Base-by-base conservation (phyloP, 176 grass and related monocot species). In the Carex parvula region DNA sequence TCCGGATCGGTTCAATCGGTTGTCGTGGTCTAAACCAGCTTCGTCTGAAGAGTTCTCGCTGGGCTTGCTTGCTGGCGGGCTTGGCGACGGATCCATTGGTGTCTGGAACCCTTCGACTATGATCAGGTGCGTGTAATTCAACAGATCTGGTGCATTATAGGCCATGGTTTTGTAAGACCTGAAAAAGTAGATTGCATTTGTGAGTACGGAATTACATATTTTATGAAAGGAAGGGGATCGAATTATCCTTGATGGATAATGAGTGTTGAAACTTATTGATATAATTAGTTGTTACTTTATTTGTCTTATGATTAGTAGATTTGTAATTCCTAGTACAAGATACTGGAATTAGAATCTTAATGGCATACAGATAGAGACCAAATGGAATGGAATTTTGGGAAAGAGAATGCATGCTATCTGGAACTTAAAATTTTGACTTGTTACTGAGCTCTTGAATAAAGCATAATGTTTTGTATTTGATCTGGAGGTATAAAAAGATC, bases 1-100 rank as follows among this genome's bases (percentile, higher is more conserved):
- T 62, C 84, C 91, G 3, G 93, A 95, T 80, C 91, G 97, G 85
- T 99, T 99, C 91, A 95, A 95, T 86, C 89, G 97, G 70, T 87
- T 99, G 53, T 85, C 88, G 16, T 99, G 97, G 97, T 95, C 93
- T 35, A 84, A 85, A 65, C 81, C 91, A 6, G 54, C 48, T 24
- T 87, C 91, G 26, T 85, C 86, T 10, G 92, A 91, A 62, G 89
- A 92, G 32, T 95, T 86, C 88, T 67, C 97, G 24, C 88, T 99
- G 0, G 97, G 97, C 3, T 89, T 99, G 82, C 65, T 99, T 60
- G 97, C 97, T 14, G 97, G 97, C 2, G 97, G 97, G 3, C 93
- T 91, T 54, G 84, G 90, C 60, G 97, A 99, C 29, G 97, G 97
- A 32, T 91, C 90, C 83, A 89, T 99, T 71, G 87, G 91, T 55